phyloP scores from a whole-genome alignment of 257 asterid species.

The Lavandula angustifolia region DNA sequence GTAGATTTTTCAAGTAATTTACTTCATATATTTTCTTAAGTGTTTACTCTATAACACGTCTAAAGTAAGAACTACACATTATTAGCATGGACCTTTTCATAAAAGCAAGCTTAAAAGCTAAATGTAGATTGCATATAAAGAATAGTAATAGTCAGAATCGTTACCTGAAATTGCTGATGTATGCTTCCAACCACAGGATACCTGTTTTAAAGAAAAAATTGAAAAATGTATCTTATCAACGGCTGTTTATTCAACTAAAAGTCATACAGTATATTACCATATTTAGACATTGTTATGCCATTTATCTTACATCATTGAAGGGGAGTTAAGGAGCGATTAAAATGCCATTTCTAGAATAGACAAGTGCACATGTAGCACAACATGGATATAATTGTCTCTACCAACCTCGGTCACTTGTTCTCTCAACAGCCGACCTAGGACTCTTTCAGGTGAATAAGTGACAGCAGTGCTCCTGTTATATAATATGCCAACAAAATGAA shows the following conservation, averaged over 20 bases:
- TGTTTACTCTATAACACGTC: background rate
- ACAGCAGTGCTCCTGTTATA: conserved; percentile 64
- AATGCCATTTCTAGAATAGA: conserved; percentile 21
- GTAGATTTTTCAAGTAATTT: too few relatives aligned
- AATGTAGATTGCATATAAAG: background rate
- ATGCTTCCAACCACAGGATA: conserved; percentile 99
- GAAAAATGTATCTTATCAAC: background rate
- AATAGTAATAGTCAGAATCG: conserved; percentile 9
- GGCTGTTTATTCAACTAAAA: background rate
- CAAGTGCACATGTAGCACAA: conserved; percentile 1
- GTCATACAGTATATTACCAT: conserved; percentile 6
- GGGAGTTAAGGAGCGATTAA: background rate
- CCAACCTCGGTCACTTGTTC: conserved; percentile 76
- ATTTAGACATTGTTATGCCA: conserved; percentile 13
- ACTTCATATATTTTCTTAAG: too few relatives aligned
- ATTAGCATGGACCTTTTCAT: conserved; percentile 1
- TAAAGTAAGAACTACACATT: background rate
- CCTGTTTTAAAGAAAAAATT: conserved; percentile 46
- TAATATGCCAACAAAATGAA: conserved; percentile 35
- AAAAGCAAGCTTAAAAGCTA: background rate
- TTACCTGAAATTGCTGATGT: conserved; percentile 96
- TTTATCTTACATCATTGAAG: conserved; percentile 8
- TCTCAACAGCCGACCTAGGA: conserved; percentile 70
- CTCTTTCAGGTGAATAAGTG: conserved; percentile 80
- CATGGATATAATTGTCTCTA: conserved; percentile 13